phyloP scores from a whole-genome alignment of 768 basidiomycete genomes.

The Nidularia sp. region DNA sequence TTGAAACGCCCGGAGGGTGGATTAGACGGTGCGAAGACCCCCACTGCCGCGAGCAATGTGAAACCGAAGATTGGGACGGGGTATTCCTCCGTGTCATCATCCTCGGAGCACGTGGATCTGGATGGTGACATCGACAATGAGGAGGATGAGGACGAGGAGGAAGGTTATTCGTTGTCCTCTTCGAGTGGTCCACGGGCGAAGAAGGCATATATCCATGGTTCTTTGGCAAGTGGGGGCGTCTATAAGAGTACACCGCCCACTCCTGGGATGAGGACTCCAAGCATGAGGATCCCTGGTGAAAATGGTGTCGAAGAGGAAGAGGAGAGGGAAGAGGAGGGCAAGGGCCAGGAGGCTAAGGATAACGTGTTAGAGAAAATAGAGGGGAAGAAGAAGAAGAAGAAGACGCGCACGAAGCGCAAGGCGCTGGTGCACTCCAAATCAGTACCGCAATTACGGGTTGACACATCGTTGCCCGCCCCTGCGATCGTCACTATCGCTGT shows the following conservation, averaged over 20 bases:
- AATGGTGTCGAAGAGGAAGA: slow-evolving; percentile 4
- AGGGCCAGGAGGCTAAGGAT: no score
- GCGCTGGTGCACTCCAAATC: slow-evolving; percentile 9
- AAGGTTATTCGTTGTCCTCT: slow-evolving; percentile 1
- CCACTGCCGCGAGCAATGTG: not conserved
- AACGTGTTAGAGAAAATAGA: not conserved
- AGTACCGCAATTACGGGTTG: slow-evolving; percentile 5
- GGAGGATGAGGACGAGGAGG: slow-evolving; percentile 10
- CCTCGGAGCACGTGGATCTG: not conserved
- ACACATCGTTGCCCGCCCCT: not conserved
- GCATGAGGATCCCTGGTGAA: slow-evolving; percentile 4
- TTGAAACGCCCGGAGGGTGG: not conserved
- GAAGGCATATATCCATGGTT: slow-evolving; percentile 11
- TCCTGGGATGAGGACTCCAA: slow-evolving; percentile 6
- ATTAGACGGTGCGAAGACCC: not conserved
- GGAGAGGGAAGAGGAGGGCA: not conserved
- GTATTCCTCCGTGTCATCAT: not conserved
- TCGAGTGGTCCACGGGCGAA: slow-evolving; percentile 11
- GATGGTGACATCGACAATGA: slow-evolving; percentile 1
- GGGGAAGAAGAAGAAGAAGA: slow-evolving; percentile 14
- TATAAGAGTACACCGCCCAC: slow-evolving; percentile 15
- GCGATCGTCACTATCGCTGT: no score
- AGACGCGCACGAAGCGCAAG: slow-evolving; percentile 6
- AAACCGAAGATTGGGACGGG: not conserved
- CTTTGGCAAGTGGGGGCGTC: slow-evolving; percentile 1